Evolutionary conservation across 305 asterid genomes (phyloP), one percentile per base, ranked within the genome.

Genomic region (Lippia alba): DNA sequence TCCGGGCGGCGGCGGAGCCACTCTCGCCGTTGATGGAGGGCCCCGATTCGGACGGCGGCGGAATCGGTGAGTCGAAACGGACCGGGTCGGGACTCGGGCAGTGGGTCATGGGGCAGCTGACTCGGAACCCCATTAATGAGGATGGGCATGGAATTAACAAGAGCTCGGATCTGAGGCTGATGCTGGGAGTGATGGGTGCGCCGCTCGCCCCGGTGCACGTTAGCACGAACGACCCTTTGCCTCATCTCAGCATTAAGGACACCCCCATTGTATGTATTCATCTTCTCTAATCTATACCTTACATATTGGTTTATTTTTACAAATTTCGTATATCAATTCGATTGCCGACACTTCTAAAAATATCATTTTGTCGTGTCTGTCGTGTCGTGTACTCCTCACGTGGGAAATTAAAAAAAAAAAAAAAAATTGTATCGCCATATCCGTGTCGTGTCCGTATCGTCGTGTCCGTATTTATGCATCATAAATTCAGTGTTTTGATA

Each of bases 21-120:
- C 79, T 90, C 51, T 77, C 96, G 78, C 97, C 97, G 67, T 74
- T 89, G 58, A 83, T 89, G 82, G 98, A 92, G 72, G 98, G 98
- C 3, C 98, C 97, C 81, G 96, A 90, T 80, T 88, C 87, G 65
- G 88, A 88, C 39, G 96, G 90, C 0, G 86, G 82, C 0, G 91
- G 81, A 53, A 66, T 77, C 12, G 92, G 87, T 3, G 90, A 74
- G 16, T 84, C 92, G 40, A 92, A 82, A 72, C 87, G 94, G 63
- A 78, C 75, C 68, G 86, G 85, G 61, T 87, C 90, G 67, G 87
- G 84, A 0, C 41, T 91, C 20, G 94, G 91, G 3, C 81, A 84
- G 20, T 92, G 96, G 98, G 80, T 91, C 75, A 75, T 71, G 48
- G 95, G 83, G 15, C 97, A 91, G 81, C 92, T 92, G 5, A 76